phyloP scores from a whole-genome alignment of 345 rosid genomes.

The Citrus trifoliata region DNA sequence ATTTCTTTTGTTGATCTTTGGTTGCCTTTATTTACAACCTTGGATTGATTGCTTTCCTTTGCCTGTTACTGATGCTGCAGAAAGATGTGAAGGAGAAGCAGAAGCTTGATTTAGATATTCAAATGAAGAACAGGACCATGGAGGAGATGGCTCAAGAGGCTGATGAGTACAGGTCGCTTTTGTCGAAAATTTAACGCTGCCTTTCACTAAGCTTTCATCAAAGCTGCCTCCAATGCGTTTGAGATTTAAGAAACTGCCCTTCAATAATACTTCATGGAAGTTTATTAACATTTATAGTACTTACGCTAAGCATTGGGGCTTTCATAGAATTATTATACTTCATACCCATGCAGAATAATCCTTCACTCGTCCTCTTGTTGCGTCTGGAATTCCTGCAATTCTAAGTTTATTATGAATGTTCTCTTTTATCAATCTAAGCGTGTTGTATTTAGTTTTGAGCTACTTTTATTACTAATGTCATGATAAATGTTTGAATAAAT shows the following conservation, averaged over 20 bases:
- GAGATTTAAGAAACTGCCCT: background rate
- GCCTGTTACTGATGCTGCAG: constrained; percentile 25
- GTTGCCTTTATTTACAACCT: background rate
- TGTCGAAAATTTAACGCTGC: background rate
- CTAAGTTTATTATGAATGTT: no score
- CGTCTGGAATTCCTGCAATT: background rate
- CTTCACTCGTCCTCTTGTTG: background rate
- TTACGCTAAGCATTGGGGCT: background rate
- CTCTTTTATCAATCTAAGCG: background rate
- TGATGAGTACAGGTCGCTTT: constrained; percentile 52
- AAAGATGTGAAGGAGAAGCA: constrained; percentile 67
- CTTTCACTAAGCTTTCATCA: background rate
- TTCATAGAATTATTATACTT: background rate
- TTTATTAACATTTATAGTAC: no score
- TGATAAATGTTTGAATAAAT: background rate
- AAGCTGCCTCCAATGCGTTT: background rate
- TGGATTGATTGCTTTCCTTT: background rate
- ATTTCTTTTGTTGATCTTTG: background rate
- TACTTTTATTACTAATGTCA: background rate
- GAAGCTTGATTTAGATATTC: constrained; percentile 74
- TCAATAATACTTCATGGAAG: background rate
- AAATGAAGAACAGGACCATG: constrained; percentile 62
- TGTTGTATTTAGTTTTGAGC: background rate
- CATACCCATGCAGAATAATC: background rate
- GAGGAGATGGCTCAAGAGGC: constrained; percentile 88